Evolutionary conservation across 768 basidiomycete species (phyloP).

Genomic region (Hypholoma sublateritium): DNA sequence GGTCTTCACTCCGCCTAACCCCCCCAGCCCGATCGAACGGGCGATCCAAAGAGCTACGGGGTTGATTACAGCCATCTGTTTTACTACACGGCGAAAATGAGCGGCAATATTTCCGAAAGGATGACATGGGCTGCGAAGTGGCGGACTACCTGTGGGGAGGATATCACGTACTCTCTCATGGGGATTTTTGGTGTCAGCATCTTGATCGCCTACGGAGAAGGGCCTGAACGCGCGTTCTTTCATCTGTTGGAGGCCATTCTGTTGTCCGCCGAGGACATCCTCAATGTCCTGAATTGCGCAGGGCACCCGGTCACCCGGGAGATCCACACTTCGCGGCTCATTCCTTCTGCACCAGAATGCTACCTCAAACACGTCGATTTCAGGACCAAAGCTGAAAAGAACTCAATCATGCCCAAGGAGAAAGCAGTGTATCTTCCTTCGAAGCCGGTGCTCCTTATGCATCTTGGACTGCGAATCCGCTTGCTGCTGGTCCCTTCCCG

Average conservation of each 20-base stretch:
- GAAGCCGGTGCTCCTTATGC: background rate
- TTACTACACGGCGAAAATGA: background rate
- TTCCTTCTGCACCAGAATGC: background rate
- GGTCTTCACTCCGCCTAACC: background rate
- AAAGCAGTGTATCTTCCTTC: background rate
- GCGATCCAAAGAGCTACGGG: background rate
- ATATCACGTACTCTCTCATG: slow-evolving; percentile 6
- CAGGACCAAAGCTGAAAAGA: background rate
- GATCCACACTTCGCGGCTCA: background rate
- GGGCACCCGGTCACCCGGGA: background rate
- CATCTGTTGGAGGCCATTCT: background rate
- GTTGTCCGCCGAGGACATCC: background rate
- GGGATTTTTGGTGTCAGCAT: slow-evolving; percentile 3
- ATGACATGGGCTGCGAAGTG: slow-evolving; percentile 6
- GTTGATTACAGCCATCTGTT: background rate
- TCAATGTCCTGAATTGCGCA: background rate
- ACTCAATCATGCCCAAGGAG: background rate
- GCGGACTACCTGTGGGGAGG: slow-evolving; percentile 1
- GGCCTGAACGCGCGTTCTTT: background rate
- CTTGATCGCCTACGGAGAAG: slow-evolving; percentile 2
- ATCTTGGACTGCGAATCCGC: slow-evolving; percentile 1
- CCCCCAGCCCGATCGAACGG: background rate
- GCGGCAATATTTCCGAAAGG: background rate
- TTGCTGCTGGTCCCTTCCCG: background rate
- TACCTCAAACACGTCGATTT: background rate